A percentile compares a stretch with the other conserved stretches of the same genome.
These are phyloP conservation scores for Rhizoclosmatium sp. DNA, from an alignment of 192 early-diverging fungal species.

Conservation along the genomic window DNA sequence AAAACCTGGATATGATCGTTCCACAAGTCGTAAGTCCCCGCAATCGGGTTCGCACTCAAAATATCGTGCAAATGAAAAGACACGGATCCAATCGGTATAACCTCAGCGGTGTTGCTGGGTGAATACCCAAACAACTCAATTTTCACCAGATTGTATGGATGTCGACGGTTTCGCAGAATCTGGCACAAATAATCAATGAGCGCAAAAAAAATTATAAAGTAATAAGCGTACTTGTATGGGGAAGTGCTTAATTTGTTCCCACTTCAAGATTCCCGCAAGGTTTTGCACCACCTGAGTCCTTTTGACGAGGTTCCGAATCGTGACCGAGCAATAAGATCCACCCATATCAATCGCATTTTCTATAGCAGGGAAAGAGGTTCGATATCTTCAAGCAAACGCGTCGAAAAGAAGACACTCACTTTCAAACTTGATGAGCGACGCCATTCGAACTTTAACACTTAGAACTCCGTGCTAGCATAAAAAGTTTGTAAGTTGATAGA, in stretches of 20 bases:
- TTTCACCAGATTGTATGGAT: conserved; percentile 53
- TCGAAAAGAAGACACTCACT: background rate
- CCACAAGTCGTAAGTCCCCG: conserved; percentile 50
- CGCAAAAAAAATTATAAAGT: background rate
- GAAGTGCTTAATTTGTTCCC: conserved; percentile 58
- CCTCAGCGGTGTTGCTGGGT: conserved; percentile 3
- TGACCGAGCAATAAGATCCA: conserved; percentile 21
- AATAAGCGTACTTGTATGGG: conserved; percentile 33
- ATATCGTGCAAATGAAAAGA: conserved; percentile 61
- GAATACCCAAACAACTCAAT: conserved; percentile 40
- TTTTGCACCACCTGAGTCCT: conserved; percentile 29
- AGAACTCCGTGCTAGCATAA: conserved; percentile 25
- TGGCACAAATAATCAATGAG: background rate
- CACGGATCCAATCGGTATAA: conserved; percentile 42
- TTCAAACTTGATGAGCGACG: conserved; percentile 31
- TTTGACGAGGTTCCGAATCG: conserved; percentile 37
- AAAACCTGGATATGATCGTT: conserved; percentile 36
- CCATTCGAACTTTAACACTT: conserved; percentile 27
- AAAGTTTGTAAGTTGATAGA: background rate
- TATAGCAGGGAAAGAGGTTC: background rate
- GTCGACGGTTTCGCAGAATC: conserved; percentile 46
- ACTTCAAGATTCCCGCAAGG: conserved; percentile 28
- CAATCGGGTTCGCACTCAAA: conserved; percentile 48
- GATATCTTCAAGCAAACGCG: no score
- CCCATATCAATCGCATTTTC: conserved; percentile 6